Evolutionary conservation across 495 filamentous ascomycete genomes (phyloP), one percentile per base, ranked within the genome.

Genomic region (Penicillium egyptiacum): DNA sequence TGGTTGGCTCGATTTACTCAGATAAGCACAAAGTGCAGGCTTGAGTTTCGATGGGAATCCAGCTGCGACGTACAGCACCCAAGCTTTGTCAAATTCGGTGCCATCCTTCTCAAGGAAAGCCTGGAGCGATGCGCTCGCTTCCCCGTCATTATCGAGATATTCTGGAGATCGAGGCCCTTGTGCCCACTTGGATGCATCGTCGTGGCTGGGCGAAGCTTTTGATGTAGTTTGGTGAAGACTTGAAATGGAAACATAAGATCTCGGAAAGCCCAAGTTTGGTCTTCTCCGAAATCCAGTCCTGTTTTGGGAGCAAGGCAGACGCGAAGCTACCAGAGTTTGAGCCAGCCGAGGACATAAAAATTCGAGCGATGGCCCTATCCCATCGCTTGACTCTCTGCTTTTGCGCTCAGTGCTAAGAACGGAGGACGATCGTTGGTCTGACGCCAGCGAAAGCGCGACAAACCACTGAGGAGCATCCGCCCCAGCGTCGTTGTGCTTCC

Each of bases 401-500:
- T 54, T 53, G 23, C 43, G 59, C 8, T 57, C 28, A 28, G 55
- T 52, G 25, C 40, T 58, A 40, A 55, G 50, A 52, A 57, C 43
- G 50, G 53, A 55, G 43, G 66, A 65, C 33, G 54, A 42, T 35
- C 54, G 61, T 51, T 64, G 58, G 45, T 50, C 52, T 11, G 69
- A 53, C 7, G 61, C 48, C 42, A 66, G 69, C 19, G 70, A 52
- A 9, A 79, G 63, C 30, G 68, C 63, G 30, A 76, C 58, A 62
- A 71, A 73, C 75, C 78, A 81, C 26, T 67, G 55, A 26, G 78
- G 65, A 55, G 86, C 70, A 58, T 91, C 83, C 58, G 85, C 67
- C 35, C 81, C 75, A 57, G 76, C 66, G 39, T 77, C 80, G 33
- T 80, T 84, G 75, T 90, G 83, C 48, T 82, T 79, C 83, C 86